Evolutionary conservation across 371 early-diverging fungal genomes (phyloP), one percentile per base, ranked within the genome.

Genomic region (Syncephalastrum monosporum): DNA sequence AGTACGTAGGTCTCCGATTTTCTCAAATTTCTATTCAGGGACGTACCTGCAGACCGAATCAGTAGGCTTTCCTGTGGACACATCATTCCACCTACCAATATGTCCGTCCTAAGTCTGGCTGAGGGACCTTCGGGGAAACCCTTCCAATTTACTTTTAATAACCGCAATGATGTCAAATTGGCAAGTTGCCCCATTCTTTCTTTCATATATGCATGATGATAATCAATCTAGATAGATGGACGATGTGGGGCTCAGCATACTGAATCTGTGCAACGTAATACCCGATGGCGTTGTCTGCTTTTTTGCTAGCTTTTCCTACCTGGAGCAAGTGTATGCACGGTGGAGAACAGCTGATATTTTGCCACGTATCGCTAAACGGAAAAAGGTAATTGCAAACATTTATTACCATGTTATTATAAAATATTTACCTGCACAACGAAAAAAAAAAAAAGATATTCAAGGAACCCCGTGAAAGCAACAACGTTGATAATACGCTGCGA

Each of bases 241-340:
- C 47, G 92, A 91, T 48, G 68, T 88, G 0, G 92, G 93, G 0
- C 79, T 79, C 24, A 68, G 84, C 0, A 63, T 98, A 46, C 77
- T 83, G 3, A 92, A 93, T 51, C 57, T 97, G 5, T 82, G 86
- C 50, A 83, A 82, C 51, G 81, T 91, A 14, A 86, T 96, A n/a
- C 97, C 97, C 0, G 93, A 89, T 59, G 99, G 99, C 3, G 75
- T 98, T 5, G 95, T 98, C 0, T 89, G 89, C 43, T 99, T 99
- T 63, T 95, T 99, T 63, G 87, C 94, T 0, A 95, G 96, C 2
- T 98, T 96, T 59, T 64, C 85, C 4, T 91, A 91, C 61, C 81
- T 99, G 68, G 91, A 94, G 7, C 63, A 71, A 33, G 82, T 92
- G 10, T 61, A 71, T 25, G 55, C 63, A 1, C 64, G 78, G 12